Base-by-base conservation (phyloP, 208 protist species). In the Trypanosoma platydactyli region DNA sequence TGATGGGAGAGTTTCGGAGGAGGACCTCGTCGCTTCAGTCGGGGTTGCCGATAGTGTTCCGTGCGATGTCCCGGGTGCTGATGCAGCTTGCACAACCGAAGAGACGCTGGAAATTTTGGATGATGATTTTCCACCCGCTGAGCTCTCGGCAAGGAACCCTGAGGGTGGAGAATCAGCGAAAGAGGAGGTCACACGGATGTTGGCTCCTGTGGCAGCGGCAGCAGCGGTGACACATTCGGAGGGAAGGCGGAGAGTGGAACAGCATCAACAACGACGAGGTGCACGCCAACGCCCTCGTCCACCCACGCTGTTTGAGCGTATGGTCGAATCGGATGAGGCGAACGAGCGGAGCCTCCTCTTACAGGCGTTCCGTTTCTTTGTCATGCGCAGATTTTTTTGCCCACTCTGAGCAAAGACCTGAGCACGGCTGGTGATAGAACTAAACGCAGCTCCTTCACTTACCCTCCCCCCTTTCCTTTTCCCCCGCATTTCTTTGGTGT, bases 361-460 rank as follows among this genome's bases (percentile, higher is more conserved):
- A 40, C 91, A 96, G 75, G 88, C 88, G 11, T 69, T 94, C 27
- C 86, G 85, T 20, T 94, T 91, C 63, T 94, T 96, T 63, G 83
- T 86, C 1, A 72, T 68, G n/a, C 56, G 74, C 1, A 67, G 88
- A 24, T 96, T 94, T 68, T 89, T 96, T 51, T 42, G 83, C 38
- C 38, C 60, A 25, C 25, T 55, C 4, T 64, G 35, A 35, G 16
- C 15, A 13, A 25, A 3, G 51, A 49, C 20, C 3, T 5, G 13
- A 49, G 13, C 3, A 12, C 5, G n/a, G n/a, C n/a, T n/a, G n/a
- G n/a, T n/a, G n/a, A n/a, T n/a, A n/a, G n/a, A 18, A 60, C 3
- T 25, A 33, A 20, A 33, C 52, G 13, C 27, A 3, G 6, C 11
- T 27, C 29, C 20, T 46, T 3, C 27, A 16, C 46, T 49, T 57